Evolutionary conservation across 2,329 filamentous ascomycete species (phyloP), one percentile per base, ranked within the genome.

Genomic region (Fusarium praegraminearum): DNA sequence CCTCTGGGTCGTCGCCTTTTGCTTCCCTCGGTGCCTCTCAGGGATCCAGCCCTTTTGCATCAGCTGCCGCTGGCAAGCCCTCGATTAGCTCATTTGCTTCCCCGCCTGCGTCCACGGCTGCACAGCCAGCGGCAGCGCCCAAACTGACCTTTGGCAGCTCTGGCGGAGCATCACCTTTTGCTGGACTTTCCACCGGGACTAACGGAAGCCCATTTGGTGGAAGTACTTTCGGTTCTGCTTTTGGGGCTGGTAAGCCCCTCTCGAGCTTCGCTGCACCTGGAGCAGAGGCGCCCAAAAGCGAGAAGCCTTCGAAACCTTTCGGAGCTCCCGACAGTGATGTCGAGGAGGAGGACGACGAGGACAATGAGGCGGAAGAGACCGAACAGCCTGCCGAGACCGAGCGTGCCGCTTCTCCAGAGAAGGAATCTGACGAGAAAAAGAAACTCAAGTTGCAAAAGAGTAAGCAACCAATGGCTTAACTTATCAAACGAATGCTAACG

Each of bases 311-410:
- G 5, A 93, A 88, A 78, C 87, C 93, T 0, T 96, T 97, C 76
- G 93, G 93, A 33, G 91, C 93, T 15, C 88, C 92, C 2, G 89
- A 90, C 40, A 91, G 88, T 62, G 89, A 90, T 50, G 85, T 82
- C 4, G 88, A 89, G 13, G 88, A 88, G 4, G 81, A 69, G 7
- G 79, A 78, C 2, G 78, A 78, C 2, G 80, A 79, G 7, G 80
- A 79, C 12, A 79, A 78, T 9, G 79, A 78, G 3, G 78, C 75
- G 22, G 82, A 83, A 5, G 81, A 77, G n/a, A 77, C 76, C 79
- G 81, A 49, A 78, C 82, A 55, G 81, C 81, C 32, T 6, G 83
- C 84, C 15, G 83, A 86, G 38, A 80, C 80, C 7, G 85, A 87
- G 38, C 84, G 79, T 35, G 76, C 75, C 13, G 61, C 61, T 20